Conservation (phyloP, 257 asterid species). For the Scutellaria barbata region DNA sequence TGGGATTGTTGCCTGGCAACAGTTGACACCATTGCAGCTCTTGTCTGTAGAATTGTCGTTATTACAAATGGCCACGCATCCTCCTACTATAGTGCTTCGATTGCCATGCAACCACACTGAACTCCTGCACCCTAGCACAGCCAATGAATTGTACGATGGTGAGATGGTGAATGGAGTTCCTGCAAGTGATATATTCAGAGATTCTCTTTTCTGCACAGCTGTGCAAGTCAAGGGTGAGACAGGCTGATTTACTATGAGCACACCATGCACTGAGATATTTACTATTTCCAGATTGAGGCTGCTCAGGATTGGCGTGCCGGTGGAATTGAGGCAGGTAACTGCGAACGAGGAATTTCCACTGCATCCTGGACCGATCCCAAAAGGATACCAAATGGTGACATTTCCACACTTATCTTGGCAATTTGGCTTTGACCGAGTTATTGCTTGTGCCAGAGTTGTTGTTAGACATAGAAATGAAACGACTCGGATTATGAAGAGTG, state of each 20-base stretch:
- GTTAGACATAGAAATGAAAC: slow-evolving; percentile 23
- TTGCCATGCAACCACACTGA: slow-evolving; percentile 27
- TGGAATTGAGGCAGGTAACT: slow-evolving; percentile 35
- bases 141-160: slow-evolving; percentile 30
- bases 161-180: slow-evolving; percentile 46
- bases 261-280: slow-evolving; percentile 26
- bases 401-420: slow-evolving; percentile 45
- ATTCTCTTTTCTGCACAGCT: neutral
- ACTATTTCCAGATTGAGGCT: slow-evolving; percentile 37
- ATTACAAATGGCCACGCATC: slow-evolving; percentile 42
- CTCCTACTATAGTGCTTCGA: neutral
- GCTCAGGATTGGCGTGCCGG: slow-evolving; percentile 35
- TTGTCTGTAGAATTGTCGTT: neutral
- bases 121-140: slow-evolving; percentile 39
- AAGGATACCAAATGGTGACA: slow-evolving; percentile 49
- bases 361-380: slow-evolving; percentile 45
- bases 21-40: slow-evolving; percentile 40
- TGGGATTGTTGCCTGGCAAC: slow-evolving; percentile 39
- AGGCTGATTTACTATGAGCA: slow-evolving; percentile 33
- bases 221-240: slow-evolving; percentile 39
- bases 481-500: neutral
- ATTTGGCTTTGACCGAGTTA: slow-evolving; percentile 25
- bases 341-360: slow-evolving; percentile 37
- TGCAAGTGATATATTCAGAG: slow-evolving; percentile 6
- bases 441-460: slow-evolving; percentile 17